Base-by-base conservation (phyloP, 805 yeast species). In the Candida lessepsii region DNA sequence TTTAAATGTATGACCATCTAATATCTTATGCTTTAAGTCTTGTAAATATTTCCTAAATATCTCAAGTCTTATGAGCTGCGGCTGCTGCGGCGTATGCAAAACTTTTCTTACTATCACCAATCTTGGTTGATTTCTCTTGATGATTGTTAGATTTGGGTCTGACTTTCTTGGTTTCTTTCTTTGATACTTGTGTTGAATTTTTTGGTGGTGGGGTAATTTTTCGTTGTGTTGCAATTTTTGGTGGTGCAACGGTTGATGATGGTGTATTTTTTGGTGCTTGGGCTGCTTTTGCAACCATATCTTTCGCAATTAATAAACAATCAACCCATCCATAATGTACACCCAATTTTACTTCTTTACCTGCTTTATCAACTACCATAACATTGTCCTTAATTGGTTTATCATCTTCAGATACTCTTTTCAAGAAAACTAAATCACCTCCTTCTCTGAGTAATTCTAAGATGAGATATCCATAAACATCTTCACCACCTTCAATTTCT, bases 261-360 rank as follows among this genome's bases (percentile, higher is more conserved):
- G 20, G 29, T 5, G 9, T 6, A 9, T 5, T 9, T 13, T n/a
- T 45, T 51, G 16, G 50, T 42, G 37, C 44, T 54, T 30, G 50
- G 5, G 38, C 29, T 20, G 38, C 33, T 28, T 58, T 44, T 16
- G 58, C 42, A 28, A 61, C 61, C 51, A 81, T 52, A 35, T 81
- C 79, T 49, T 83, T 80, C 2, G 88, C 86, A 47, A 75, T 75
- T 47, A 84, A 63, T 42, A 84, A 67, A 37, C 88, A 75, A 35
- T 81, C 84, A 10, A 84, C 81, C 91, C 91, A 84, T 3, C 78
- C 73, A 32, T 75, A 70, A 4, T 66, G 58, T 8, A 55, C 56
- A 18, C 83, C 83, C 10, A 77, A 60, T 27, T 61, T 65, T 30
- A 75, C 65, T 16, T 56, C 61, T n/a, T 58, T 50, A 3, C 62